Evolutionary conservation across 1,284 basidiomycete genomes (phyloP).

Genomic region (Rhodotorula sp.): DNA sequence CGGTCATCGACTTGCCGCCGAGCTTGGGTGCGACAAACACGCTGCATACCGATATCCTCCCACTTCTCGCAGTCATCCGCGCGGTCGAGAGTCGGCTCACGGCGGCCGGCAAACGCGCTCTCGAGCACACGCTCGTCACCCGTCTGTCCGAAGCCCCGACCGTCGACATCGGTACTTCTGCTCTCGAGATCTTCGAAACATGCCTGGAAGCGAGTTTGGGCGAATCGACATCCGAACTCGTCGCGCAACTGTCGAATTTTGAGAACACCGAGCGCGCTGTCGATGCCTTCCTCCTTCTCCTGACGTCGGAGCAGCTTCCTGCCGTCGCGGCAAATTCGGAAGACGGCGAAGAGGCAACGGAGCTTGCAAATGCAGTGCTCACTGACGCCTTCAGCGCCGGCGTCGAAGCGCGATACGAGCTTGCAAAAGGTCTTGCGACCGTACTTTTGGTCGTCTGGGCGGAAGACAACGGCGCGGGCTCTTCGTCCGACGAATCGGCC

Average conservation of each 20-base stretch:
- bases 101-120: background rate
- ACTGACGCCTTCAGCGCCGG: conserved; percentile 43
- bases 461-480: conserved; percentile 26
- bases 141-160: conserved; percentile 23
- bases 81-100: conserved; percentile 11
- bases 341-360: conserved; percentile 42
- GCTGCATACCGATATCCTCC: conserved; percentile 41
- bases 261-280: conserved; percentile 24
- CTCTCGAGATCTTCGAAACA: conserved; percentile 42
- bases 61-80: conserved; percentile 38
- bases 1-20: conserved; percentile 38
- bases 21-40: conserved; percentile 39
- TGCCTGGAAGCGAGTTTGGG: conserved; percentile 45
- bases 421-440: conserved; percentile 48
- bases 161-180: conserved; percentile 34
- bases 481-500: conserved; percentile 36
- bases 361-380: conserved; percentile 48
- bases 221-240: conserved; percentile 27
- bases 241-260: conserved; percentile 7
- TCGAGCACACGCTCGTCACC: conserved; percentile 38
- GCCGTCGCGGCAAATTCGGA: conserved; percentile 33
- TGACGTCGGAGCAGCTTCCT: conserved; percentile 21
- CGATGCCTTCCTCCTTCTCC: conserved; percentile 20
- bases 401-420: conserved; percentile 46
- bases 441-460: conserved; percentile 47